These are phyloP conservation scores for Isabelozyma pseudorhagii DNA, from an alignment of 805 yeast genomes.

Conservation along the genomic window DNA sequence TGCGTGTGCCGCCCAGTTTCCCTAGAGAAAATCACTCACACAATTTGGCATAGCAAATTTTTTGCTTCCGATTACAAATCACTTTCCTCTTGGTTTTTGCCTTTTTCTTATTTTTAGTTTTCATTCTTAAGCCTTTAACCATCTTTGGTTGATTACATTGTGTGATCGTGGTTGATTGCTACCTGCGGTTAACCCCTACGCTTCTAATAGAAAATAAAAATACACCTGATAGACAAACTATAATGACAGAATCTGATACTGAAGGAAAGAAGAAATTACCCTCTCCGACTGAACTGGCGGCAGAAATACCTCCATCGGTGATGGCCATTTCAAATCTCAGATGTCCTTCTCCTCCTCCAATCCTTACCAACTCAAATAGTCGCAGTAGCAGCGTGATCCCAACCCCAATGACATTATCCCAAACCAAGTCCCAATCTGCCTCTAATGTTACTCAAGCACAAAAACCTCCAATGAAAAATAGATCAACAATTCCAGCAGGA, in stretches of 20 bases:
- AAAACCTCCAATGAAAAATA: neutral
- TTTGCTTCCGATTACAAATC: neutral
- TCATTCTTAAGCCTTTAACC: neutral
- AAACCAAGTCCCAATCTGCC: neutral
- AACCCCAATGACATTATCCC: neutral
- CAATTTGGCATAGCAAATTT: neutral
- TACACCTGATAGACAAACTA: neutral
- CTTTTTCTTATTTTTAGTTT: neutral
- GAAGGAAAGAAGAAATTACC: constrained; percentile 1
- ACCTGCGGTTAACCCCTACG: neutral
- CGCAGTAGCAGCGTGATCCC: constrained; percentile 3
- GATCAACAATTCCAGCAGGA: constrained; percentile 36
- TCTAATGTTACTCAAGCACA: neutral
- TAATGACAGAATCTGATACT: constrained; percentile 5
- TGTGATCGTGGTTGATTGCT: neutral
- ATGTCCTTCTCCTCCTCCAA: constrained; percentile 76
- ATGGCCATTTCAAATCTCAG: constrained; percentile 56
- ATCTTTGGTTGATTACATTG: neutral
- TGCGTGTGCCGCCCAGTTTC: neutral
- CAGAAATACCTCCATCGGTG: constrained; percentile 43
- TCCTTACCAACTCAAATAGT: constrained; percentile 30
- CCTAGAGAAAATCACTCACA: neutral
- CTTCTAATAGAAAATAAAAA: too few species aligned
- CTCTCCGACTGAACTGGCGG: constrained; percentile 2
- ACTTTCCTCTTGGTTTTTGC: neutral